Percentiles rank a stretch among this genome's conserved stretches.
phyloP scores from a whole-genome alignment of 352 stramenopile species.

The Phytophthora colocasiae region DNA sequence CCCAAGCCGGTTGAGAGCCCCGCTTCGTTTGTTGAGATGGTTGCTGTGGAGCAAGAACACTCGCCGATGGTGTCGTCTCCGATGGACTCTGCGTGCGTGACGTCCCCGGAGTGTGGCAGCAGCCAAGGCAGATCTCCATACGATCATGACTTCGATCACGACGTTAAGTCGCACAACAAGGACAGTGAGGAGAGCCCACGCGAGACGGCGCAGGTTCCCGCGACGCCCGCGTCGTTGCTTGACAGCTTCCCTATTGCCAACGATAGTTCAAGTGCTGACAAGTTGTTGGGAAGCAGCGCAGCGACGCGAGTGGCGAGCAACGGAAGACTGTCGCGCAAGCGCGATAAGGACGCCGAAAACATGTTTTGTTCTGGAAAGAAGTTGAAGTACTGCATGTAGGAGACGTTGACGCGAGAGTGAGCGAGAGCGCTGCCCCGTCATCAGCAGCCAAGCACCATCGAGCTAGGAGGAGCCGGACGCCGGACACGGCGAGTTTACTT shows the following conservation, averaged over 20 bases:
- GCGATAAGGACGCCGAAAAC: conserved; percentile 52
- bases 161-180: conserved; percentile 61
- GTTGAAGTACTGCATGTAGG: conserved; percentile 70
- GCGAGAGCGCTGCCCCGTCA: not conserved
- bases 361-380: conserved; percentile 68
- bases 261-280: conserved; percentile 83
- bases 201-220: conserved; percentile 52
- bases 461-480: conserved; percentile 11
- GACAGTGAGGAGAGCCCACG: conserved; percentile 59
- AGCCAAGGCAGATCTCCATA: conserved; percentile 75
- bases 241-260: conserved; percentile 68
- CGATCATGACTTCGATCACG: conserved; percentile 79
- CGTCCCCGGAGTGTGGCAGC: conserved; percentile 73
- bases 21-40: conserved; percentile 46
- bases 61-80: conserved; percentile 50
- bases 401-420: conserved; percentile 34
- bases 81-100: conserved; percentile 78
- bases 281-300: conserved; percentile 60
- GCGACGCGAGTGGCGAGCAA: conserved; percentile 31
- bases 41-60: conserved; percentile 57
- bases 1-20: conserved; percentile 63
- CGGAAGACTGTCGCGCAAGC: conserved; percentile 50
- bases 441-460: conserved; percentile 25
- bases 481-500: conserved; percentile 13
- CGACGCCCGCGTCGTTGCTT: conserved; percentile 45